phyloP scores from a whole-genome alignment of 768 basidiomycete species.

The Hemileccinum impolitum region DNA sequence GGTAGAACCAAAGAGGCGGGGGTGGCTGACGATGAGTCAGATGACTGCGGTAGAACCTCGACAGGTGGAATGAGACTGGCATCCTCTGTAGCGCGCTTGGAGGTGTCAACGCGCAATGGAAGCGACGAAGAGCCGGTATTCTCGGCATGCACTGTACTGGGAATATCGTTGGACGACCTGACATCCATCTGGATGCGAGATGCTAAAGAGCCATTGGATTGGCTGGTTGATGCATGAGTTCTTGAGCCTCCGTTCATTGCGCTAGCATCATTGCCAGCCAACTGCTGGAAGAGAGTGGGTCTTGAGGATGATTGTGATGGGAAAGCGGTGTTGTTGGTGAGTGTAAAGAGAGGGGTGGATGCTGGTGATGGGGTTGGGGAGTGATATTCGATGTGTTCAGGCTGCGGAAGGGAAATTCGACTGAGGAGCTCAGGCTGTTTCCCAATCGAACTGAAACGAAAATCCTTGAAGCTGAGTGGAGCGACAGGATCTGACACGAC shows the following conservation, averaged over 20 bases:
- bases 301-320: slow-evolving; percentile 12
- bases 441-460: slow-evolving; percentile 54
- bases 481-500: slow-evolving; percentile 10
- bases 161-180: background rate
- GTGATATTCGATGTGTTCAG: slow-evolving; percentile 24
- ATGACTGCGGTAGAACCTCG: slow-evolving; percentile 18
- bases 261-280: slow-evolving; percentile 7
- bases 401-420: slow-evolving; percentile 41
- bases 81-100: background rate
- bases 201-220: slow-evolving; percentile 16
- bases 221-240: slow-evolving; percentile 4
- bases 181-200: slow-evolving; percentile 23
- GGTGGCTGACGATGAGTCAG: slow-evolving; percentile 18
- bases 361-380: slow-evolving; percentile 25
- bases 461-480: slow-evolving; percentile 33
- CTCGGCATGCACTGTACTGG: background rate
- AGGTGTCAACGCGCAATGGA: background rate
- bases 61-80: slow-evolving; percentile 31
- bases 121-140: background rate
- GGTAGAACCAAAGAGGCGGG: slow-evolving; percentile 8
- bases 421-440: slow-evolving; percentile 49
- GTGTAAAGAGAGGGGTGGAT: slow-evolving; percentile 4
- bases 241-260: background rate
- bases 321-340: background rate
- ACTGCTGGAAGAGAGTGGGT: slow-evolving; percentile 21